phyloP scores from a whole-genome alignment of 805 yeast genomes.

The Cyberlindnera veronae region DNA sequence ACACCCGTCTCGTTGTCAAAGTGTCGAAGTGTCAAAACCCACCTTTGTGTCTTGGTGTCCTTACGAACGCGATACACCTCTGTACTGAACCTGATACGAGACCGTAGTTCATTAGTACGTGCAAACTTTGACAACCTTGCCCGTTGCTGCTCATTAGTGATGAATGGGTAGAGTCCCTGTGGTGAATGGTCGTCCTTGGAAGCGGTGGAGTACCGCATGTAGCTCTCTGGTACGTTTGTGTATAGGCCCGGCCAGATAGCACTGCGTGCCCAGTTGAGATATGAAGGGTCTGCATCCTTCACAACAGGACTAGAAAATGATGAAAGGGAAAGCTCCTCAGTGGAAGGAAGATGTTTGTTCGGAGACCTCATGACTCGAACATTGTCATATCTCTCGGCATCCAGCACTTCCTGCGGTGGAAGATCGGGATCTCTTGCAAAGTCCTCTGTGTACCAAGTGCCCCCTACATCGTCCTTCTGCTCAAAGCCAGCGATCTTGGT shows the following conservation, averaged over 20 bases:
- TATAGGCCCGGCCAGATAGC: constrained; percentile 36
- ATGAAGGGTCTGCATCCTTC: constrained; percentile 27
- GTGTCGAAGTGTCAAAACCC: constrained; percentile 33
- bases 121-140: constrained; percentile 30
- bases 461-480: constrained; percentile 41
- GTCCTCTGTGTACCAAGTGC: constrained; percentile 37
- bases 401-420: constrained; percentile 31
- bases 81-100: constrained; percentile 36
- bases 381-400: constrained; percentile 32
- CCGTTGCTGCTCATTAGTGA: constrained; percentile 34
- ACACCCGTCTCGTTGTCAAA: constrained; percentile 15
- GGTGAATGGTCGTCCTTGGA: constrained; percentile 21
- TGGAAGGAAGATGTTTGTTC: constrained; percentile 12
- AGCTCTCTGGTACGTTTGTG: constrained; percentile 38
- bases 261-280: constrained; percentile 35
- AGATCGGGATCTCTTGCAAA: constrained; percentile 21
- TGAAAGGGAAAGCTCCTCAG: constrained; percentile 20
- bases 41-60: constrained; percentile 27
- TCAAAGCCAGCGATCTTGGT: constrained; percentile 41
- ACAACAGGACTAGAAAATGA: constrained; percentile 17
- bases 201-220: constrained; percentile 35
- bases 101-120: constrained; percentile 26
- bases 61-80: constrained; percentile 38
- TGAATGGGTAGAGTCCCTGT: constrained; percentile 33
- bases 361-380: constrained; percentile 30